These are phyloP conservation scores for Xylaria scruposa DNA, from an alignment of 495 filamentous ascomycete species.

Conservation along the genomic window DNA sequence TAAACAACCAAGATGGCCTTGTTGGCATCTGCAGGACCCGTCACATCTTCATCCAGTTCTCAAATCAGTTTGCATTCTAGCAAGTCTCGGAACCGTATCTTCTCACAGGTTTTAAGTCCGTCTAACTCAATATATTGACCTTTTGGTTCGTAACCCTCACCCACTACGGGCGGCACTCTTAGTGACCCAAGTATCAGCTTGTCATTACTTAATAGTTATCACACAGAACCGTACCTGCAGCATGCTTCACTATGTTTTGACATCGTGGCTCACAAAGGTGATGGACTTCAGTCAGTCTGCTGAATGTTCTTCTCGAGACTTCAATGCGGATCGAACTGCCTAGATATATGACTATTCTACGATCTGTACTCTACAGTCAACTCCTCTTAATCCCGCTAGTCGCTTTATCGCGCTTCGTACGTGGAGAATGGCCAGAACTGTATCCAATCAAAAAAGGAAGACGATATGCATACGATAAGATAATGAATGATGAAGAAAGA, in stretches of 20 bases:
- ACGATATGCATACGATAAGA: not conserved
- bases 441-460: not conserved
- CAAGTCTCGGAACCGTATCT: not conserved
- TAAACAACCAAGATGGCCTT: slow-evolving; percentile 63
- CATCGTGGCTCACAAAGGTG: slow-evolving; percentile 11
- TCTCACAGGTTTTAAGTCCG: slow-evolving; percentile 68
- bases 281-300: not conserved
- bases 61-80: not conserved
- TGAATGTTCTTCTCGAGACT: not conserved
- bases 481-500: not conserved
- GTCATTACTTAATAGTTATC: not conserved
- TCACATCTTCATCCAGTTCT: slow-evolving; percentile 50
- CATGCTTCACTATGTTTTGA: slow-evolving; percentile 31
- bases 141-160: slow-evolving; percentile 64
- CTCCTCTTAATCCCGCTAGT: not conserved
- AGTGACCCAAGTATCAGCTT: not conserved
- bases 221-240: slow-evolving; percentile 22
- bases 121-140: slow-evolving; percentile 66
- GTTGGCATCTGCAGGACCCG: slow-evolving; percentile 56
- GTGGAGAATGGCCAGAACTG: not conserved
- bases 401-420: not conserved
- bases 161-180: slow-evolving; percentile 59
- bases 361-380: not conserved
- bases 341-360: not conserved
- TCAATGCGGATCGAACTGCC: slow-evolving; percentile 3